Evolutionary conservation across 225 moss, liverwort and hornwort genomes (phyloP).

Genomic region (Pseudoscleropodium purum): DNA sequence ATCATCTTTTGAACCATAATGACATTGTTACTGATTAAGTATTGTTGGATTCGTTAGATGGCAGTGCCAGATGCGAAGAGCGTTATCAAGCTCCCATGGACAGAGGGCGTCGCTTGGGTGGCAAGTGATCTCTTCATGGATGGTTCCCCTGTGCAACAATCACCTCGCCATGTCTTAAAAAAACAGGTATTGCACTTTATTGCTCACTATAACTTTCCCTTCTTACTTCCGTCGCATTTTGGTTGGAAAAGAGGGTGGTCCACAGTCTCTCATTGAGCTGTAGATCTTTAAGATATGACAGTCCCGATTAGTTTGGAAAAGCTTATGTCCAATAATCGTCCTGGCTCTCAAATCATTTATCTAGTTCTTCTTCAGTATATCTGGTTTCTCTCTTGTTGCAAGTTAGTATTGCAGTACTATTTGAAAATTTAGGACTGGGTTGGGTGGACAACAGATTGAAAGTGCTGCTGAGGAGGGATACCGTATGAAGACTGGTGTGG

Average conservation of each 20-base stretch:
- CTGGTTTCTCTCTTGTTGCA: not conserved
- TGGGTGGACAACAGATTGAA: conserved; percentile 36
- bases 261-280: not conserved
- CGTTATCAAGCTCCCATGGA: conserved; percentile 82
- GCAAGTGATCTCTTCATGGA: conserved; percentile 83
- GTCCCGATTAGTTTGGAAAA: not conserved
- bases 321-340: not conserved
- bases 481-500: conserved; percentile 84
- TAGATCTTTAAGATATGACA: not conserved
- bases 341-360: not conserved
- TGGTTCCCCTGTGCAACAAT: conserved; percentile 47
- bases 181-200: conserved; percentile 9
- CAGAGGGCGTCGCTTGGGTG: conserved; percentile 75
- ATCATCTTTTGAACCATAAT: not conserved
- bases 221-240: not conserved
- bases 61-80: conserved; percentile 64
- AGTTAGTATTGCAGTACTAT: not conserved
- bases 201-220: not conserved
- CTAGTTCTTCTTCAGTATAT: not conserved
- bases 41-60: conserved; percentile 25
- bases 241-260: not conserved
- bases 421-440: not conserved
- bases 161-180: conserved; percentile 78
- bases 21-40: not conserved
- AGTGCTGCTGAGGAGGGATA: conserved; percentile 25